These are phyloP conservation scores for Penicillium desertorum DNA, from an alignment of 495 filamentous ascomycete species.

Conservation along the genomic window DNA sequence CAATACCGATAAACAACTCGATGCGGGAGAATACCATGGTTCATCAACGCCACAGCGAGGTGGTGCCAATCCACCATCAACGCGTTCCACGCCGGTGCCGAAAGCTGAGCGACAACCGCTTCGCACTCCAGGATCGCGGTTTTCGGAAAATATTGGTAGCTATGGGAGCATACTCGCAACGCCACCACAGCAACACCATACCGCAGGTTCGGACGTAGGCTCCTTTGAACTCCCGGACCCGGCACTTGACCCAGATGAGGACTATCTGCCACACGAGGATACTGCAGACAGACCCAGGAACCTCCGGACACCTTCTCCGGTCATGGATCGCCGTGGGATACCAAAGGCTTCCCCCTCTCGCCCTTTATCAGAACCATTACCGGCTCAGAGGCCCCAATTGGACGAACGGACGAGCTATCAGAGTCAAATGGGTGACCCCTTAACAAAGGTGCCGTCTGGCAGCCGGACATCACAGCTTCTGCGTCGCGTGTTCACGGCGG, in stretches of 20 bases:
- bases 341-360: constrained; percentile 11
- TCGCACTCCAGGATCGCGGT: constrained; percentile 39
- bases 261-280: constrained; percentile 29
- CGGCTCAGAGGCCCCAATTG: constrained; percentile 14
- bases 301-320: constrained; percentile 31
- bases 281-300: constrained; percentile 11
- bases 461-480: constrained; percentile 36
- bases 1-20: constrained; percentile 24
- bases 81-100: constrained; percentile 29
- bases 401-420: constrained; percentile 15
- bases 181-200: constrained; percentile 45
- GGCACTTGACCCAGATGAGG: constrained; percentile 55
- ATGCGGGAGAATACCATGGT: constrained; percentile 22
- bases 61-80: constrained; percentile 16
- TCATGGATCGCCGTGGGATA: constrained; percentile 25
- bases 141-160: constrained; percentile 40
- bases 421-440: constrained; percentile 16
- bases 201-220: constrained; percentile 40
- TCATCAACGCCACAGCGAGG: constrained; percentile 12
- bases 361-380: constrained; percentile 8
- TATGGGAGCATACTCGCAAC: constrained; percentile 79
- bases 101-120: constrained; percentile 41
- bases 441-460: constrained; percentile 18
- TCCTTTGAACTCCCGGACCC: constrained; percentile 71
- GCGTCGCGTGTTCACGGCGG: constrained; percentile 39